Percentiles rank a stretch among this genome's conserved stretches.
These are phyloP conservation scores for Rutidosis leptorrhynchoides DNA, from an alignment of 129 eudicot species.

Conservation along the genomic window DNA sequence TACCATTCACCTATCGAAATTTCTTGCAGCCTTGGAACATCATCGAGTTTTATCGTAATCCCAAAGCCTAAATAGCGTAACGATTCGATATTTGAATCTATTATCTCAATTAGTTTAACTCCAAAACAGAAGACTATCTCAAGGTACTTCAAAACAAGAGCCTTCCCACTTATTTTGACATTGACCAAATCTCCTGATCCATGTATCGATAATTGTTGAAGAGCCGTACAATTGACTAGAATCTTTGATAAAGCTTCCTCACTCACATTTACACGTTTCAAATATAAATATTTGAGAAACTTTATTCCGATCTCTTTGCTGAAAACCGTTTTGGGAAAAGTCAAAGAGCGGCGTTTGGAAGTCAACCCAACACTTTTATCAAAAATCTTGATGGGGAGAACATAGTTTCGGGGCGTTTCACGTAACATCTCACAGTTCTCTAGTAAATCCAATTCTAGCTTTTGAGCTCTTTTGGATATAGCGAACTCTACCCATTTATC, in stretches of 20 bases:
- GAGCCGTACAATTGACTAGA: constrained; percentile 36
- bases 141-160: constrained; percentile 42
- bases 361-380: constrained; percentile 25
- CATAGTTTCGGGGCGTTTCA: constrained; percentile 35
- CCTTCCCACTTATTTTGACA: constrained; percentile 38
- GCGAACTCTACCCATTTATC: constrained; percentile 62
- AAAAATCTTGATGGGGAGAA: constrained; percentile 39
- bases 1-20: constrained; percentile 46
- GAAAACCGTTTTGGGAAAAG: constrained; percentile 15
- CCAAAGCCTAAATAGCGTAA: constrained; percentile 49
- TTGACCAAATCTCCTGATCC: constrained; percentile 46
- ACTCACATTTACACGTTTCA: constrained; percentile 52
- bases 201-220: constrained; percentile 37
- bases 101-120: constrained; percentile 40
- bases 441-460: constrained; percentile 52
- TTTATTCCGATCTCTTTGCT: constrained; percentile 20
- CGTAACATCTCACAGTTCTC: constrained; percentile 50
- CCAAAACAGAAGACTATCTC: constrained; percentile 48
- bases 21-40: constrained; percentile 54
- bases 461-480: constrained; percentile 39
- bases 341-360: constrained; percentile 15
- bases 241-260: constrained; percentile 42
- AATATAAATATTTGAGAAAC: constrained; percentile 39
- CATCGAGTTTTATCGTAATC: constrained; percentile 34
- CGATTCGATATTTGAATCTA: constrained; percentile 40